Evolutionary conservation across 805 yeast species (phyloP), one percentile per base, ranked within the genome.

Genomic region (Hanseniaspora taiwanica): DNA sequence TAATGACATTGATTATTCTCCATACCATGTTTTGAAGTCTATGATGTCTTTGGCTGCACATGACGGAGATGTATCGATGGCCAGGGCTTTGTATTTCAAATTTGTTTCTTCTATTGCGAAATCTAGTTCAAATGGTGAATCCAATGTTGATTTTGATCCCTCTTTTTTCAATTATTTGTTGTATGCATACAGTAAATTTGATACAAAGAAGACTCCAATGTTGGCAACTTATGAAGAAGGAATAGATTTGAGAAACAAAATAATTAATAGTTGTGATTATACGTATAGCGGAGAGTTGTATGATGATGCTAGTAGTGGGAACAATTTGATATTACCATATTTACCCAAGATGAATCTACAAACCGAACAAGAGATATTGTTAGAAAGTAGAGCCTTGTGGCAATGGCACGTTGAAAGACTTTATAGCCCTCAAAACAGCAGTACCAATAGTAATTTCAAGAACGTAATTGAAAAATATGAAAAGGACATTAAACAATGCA

Each of bases 381-480:
- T 79, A 0, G 97, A 89, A 58, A 74, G 89, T 0, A 68, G 74
- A 44, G 96, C 96, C 0, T 43, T 89, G 5, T 74, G 93, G 77
- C 51, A 52, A 18, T 58, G 56, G 40, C 51, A 53, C 45, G 35
- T 56, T 10, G 56, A 52, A 19, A 48, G 66, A 12, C 65, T 60
- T 49, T 46, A 64, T 1, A 49, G 55, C n/a, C n/a, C n/a, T n/a
- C n/a, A n/a, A 14, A 53, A 53, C 27, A 65, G 75, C 0, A 59
- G 50, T 27, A 60, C 53, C 43, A 16, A 7, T 4, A 18, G 59
- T 40, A 54, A 56, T n/a, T 49, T 44, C 21, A 51, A 37, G 9
- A 16, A 40, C 19, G 34, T 25, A 2, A 38, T 44, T 19, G 20
- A 16, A 12, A 19, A 36, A 3, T 16, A 33, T 20, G 40, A 23